A percentile compares a stretch with the other conserved stretches of the same genome.
Evolutionary conservation across 225 moss, liverwort and hornwort genomes (phyloP).

Genomic region (Thuidium tamariscinum): DNA sequence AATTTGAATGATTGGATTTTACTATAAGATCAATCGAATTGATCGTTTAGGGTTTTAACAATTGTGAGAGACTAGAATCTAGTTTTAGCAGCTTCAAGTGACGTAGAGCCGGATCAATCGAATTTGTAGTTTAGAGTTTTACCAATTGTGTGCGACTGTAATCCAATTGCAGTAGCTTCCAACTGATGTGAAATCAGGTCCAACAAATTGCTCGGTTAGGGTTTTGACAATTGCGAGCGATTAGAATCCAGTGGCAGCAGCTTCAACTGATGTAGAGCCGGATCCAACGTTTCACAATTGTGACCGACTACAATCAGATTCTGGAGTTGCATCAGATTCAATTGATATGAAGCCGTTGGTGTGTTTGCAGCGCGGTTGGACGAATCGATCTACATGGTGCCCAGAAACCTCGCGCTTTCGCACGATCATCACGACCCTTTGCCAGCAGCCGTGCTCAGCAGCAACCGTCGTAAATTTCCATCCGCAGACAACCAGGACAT

Average conservation of each 20-base stretch:
- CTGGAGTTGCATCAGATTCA: not conserved
- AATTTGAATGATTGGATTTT: not conserved
- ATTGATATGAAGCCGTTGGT: not conserved
- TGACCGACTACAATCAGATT: not conserved
- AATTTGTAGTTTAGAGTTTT: not conserved
- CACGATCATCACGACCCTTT: not conserved
- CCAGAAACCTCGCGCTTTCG: not conserved
- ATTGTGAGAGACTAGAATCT: not conserved
- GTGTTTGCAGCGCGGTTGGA: conserved; percentile 23
- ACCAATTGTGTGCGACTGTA: not conserved
- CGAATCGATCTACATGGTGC: conserved; percentile 27
- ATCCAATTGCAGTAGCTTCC: not conserved
- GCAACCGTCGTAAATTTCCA: conserved; percentile 12
- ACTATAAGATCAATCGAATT: too few species aligned
- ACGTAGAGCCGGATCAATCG: not conserved
- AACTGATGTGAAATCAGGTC: not conserved
- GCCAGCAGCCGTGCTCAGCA: conserved; percentile 7
- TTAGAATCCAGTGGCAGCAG: not conserved
- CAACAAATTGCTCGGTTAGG: not conserved
- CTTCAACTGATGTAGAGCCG: not conserved
- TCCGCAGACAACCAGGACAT: conserved; percentile 10
- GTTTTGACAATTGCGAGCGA: not conserved
- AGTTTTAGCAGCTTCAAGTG: not conserved
- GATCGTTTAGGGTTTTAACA: not conserved
- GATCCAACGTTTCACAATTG: not conserved